These are phyloP conservation scores for Botrytis squamosa DNA, from an alignment of 2,329 filamentous ascomycete genomes.

Conservation along the genomic window DNA sequence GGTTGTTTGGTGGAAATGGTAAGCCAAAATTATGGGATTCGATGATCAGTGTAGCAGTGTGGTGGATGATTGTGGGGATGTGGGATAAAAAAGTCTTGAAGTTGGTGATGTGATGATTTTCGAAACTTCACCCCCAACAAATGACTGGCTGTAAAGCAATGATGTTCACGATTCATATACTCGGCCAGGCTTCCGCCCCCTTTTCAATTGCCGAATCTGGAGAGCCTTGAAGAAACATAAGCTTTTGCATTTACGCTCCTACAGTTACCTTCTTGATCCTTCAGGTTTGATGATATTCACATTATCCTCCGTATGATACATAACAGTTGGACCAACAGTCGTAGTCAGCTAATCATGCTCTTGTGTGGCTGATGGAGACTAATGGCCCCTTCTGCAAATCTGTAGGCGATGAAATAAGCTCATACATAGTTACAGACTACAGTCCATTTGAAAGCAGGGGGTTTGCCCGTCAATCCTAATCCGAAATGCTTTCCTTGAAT, in stretches of 20 bases:
- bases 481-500: conserved; percentile 4
- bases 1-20: neutral
- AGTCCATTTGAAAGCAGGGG: conserved; percentile 9
- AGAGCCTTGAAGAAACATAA: conserved; percentile 14
- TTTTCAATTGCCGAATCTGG: neutral
- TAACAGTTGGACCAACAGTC: neutral
- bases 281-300: conserved; percentile 11
- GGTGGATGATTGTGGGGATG: neutral
- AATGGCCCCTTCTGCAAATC: conserved; percentile 11
- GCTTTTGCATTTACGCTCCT: neutral
- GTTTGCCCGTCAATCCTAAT: neutral
- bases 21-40: neutral
- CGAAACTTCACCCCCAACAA: neutral
- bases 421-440: too few relatives aligned
- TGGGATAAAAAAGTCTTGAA: neutral
- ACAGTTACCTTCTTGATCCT: conserved; percentile 6
- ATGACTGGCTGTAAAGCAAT: neutral
- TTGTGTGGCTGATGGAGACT: neutral
- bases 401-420: conserved; percentile 17
- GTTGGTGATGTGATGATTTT: conserved; percentile 8
- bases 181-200: conserved; percentile 1
- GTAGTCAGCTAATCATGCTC: neutral
- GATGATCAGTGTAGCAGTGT: conserved; percentile 1
- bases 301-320: neutral
- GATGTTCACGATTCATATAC: neutral